Percentiles rank a stretch among this genome's conserved stretches.
Evolutionary conservation across 768 basidiomycete genomes (phyloP).

Genomic region (Leccinellum albellum): DNA sequence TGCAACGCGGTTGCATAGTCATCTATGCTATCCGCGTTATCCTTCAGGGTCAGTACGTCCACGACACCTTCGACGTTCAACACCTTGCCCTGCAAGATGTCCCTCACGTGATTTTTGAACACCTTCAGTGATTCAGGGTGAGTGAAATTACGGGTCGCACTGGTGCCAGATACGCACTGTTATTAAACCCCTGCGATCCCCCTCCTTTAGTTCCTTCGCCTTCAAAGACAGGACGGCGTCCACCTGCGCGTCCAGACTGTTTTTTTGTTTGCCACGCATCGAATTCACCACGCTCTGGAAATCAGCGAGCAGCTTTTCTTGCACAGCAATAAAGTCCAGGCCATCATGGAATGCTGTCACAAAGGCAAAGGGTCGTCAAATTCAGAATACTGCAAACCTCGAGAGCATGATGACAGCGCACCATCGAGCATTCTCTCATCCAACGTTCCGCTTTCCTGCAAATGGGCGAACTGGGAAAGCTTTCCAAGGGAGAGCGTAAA

Average conservation of each 20-base stretch:
- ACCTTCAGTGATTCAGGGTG: constrained; percentile 37
- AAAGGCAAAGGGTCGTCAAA: constrained; percentile 5
- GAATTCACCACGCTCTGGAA: constrained; percentile 49
- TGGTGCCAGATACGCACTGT: constrained; percentile 20
- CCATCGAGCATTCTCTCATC: constrained; percentile 59
- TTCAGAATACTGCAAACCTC: background rate
- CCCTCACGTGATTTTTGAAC: constrained; percentile 65
- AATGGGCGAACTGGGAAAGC: constrained; percentile 67
- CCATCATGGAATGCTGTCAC: constrained; percentile 77
- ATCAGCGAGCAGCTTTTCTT: constrained; percentile 62
- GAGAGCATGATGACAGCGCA: constrained; percentile 24
- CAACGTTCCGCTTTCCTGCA: constrained; percentile 41
- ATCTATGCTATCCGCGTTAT: constrained; percentile 56
- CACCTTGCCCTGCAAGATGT: constrained; percentile 70
- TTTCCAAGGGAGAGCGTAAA: constrained; percentile 91
- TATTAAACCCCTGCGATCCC: constrained; percentile 49
- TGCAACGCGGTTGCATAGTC: constrained; percentile 71
- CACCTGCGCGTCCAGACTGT: constrained; percentile 64
- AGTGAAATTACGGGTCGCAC: background rate
- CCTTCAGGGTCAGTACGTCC: constrained; percentile 83
- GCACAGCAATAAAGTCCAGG: constrained; percentile 84
- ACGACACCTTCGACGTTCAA: constrained; percentile 76
- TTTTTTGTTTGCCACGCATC: constrained; percentile 52
- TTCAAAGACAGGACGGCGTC: constrained; percentile 57
- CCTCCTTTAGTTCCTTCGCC: constrained; percentile 39